Evolutionary conservation across 2,329 filamentous ascomycete species (phyloP), one percentile per base, ranked within the genome.

Genomic region (Ascochyta rabiei): DNA sequence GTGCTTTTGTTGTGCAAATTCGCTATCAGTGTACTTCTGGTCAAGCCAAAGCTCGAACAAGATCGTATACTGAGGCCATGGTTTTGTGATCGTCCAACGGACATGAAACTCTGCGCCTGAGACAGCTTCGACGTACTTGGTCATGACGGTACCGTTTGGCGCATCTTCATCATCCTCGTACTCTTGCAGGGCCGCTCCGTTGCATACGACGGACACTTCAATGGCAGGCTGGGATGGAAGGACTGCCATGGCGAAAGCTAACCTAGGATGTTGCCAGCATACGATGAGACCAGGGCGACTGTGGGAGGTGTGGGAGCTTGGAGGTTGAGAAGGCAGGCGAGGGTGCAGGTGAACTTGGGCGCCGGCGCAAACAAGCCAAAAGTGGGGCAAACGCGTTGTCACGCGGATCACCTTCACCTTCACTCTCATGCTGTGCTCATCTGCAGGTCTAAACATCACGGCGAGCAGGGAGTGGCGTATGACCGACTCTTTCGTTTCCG

Each of bases 111-210:
- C 44, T 1, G 63, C 59, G 6, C 60, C 69, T 1, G 70, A 67
- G 3, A 34, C 34, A 0, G 68, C 66, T 41, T 75, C 69, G 15
- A 76, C 59, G 40, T 75, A 76, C 21, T 69, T 76, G 0, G 61
- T 68, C 2, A 65, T 45, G 0, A 53, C 1, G 18, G 8, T 3
- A 4, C 39, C 31, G 2, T 48, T 30, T 13, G 28, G 28, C 10
- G 28, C 24, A 1, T 63, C 55, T 1, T 73, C 64, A 4, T 68
- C 57, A 19, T 73, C 59, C 3, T 67, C 61, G 38, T 68, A 70
- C 40, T 76, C 71, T 16, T 60, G 31, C 9, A 71, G 46, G 0
- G 57, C 24, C 1, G 30, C 28, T 16, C 60, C 62, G 15, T 69
- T 57, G 26, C 64, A 56, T 6, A 54, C 37, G n/a, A 76, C 55